Conservation (phyloP, 2,329 filamentous ascomycete genomes). For the Verticillium zaregamsianum region DNA sequence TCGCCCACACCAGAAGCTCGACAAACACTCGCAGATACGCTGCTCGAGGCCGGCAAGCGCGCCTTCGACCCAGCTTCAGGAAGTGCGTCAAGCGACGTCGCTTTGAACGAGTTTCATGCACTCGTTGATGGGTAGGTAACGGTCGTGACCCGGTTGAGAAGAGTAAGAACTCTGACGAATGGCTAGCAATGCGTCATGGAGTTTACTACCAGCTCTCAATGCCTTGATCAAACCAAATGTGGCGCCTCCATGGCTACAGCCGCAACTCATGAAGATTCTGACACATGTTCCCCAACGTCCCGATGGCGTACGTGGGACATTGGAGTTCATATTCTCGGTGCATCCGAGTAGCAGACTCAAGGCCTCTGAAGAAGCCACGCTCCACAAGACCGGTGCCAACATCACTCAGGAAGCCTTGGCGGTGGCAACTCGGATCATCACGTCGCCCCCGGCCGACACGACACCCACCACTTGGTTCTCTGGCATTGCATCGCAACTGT, state of each 20-base stretch:
- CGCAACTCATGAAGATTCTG: slow-evolving; percentile 52
- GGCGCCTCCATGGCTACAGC: slow-evolving; percentile 56
- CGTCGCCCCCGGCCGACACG: slow-evolving; percentile 52
- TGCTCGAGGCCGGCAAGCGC: slow-evolving; percentile 37
- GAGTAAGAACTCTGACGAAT: background rate
- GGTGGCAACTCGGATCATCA: slow-evolving; percentile 58
- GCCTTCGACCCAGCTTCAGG: slow-evolving; percentile 43
- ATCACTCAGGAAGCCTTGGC: slow-evolving; percentile 66
- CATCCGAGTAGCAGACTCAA: slow-evolving; percentile 50
- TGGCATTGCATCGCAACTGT: slow-evolving; percentile 56
- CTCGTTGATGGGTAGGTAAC: slow-evolving; percentile 42
- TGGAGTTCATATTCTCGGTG: slow-evolving; percentile 69
- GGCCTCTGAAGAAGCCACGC: slow-evolving; percentile 32
- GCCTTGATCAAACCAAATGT: slow-evolving; percentile 57
- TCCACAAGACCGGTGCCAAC: slow-evolving; percentile 54
- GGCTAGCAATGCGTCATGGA: slow-evolving; percentile 31
- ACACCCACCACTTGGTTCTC: slow-evolving; percentile 55
- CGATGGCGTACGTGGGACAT: slow-evolving; percentile 61
- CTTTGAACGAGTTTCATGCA: slow-evolving; percentile 35
- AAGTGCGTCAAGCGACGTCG: slow-evolving; percentile 26
- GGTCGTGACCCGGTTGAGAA: background rate
- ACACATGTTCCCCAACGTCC: slow-evolving; percentile 57
- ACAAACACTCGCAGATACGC: slow-evolving; percentile 21
- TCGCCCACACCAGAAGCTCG: slow-evolving; percentile 3
- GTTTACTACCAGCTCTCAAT: slow-evolving; percentile 58